Evolutionary conservation across 768 basidiomycete genomes (phyloP), one percentile per base, ranked within the genome.

Genomic region (Mycena kentingensis): DNA sequence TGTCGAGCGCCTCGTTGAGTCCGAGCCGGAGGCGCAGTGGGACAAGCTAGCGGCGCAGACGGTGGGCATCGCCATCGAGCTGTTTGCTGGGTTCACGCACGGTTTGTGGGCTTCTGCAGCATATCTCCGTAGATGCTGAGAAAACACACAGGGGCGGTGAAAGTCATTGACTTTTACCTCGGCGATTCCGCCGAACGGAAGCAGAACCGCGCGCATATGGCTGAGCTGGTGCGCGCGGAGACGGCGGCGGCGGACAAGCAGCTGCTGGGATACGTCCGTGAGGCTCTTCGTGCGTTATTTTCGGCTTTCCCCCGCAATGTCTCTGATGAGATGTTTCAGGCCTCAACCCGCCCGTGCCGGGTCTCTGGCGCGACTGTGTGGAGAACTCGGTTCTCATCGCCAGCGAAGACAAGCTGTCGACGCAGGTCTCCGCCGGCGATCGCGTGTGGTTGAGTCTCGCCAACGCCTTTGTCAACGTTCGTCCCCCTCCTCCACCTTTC

Each of bases 151-250:
- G 76, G 74, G 8, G 72, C 72, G n/a, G 70, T 75, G 5, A 69
- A 79, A 34, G 72, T 82, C 19, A 63, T 84, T 37, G 75, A 82
- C 56, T 81, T 82, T 66, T 83, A 80, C 63, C 63, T 84, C 22
- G 73, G 75, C 32, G 75, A 75, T 35, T n/a, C n/a, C n/a, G n/a
- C n/a, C n/a, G 63, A 60, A 21, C 71, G 68, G 11, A 67, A 66
- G n/a, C n/a, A n/a, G n/a, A 76, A 81, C 52, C 64, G 70, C 12
- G 67, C 62, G 0, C 71, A 74, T 18, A 74, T 81, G 25, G 35
- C 73, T 21, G 54, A 66, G 38, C 66, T 80, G 0, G 64, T 70
- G 4, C 58, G 67, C 25, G 63, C 63, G 31, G 63, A 63, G 5
- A 73, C 73, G 51, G 41, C 59, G 3, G 55, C 65, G 26, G 71